Percentiles rank a stretch among this genome's conserved stretches.
phyloP scores from a whole-genome alignment of 2,329 filamentous ascomycete species.

The Cordyceps pruinosa region DNA sequence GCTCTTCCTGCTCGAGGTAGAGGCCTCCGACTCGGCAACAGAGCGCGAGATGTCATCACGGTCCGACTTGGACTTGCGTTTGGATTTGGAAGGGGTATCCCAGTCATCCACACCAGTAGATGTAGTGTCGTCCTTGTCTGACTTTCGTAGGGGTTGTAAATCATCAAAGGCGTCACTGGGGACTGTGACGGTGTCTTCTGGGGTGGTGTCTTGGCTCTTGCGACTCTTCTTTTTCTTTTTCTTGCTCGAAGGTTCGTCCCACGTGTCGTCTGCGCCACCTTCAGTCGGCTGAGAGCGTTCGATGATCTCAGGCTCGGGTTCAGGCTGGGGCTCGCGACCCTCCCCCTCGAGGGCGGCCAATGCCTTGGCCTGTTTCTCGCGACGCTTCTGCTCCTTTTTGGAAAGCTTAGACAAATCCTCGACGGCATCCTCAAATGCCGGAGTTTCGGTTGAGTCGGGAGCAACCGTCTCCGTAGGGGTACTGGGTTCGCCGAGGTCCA shows the following conservation, averaged over 20 bases:
- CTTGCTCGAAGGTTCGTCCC: conserved; percentile 26
- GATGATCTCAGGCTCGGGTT: not conserved
- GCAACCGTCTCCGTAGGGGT: conserved; percentile 10
- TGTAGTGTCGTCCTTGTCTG: conserved; percentile 20
- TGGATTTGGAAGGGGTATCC: conserved; percentile 28
- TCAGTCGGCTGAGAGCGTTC: conserved; percentile 9
- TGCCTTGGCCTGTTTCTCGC: conserved; percentile 31
- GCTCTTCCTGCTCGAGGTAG: conserved; percentile 23
- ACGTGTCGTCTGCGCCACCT: conserved; percentile 17
- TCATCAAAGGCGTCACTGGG: conserved; percentile 26
- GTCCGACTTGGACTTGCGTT: conserved; percentile 22
- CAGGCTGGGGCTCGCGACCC: conserved; percentile 13
- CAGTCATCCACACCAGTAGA: conserved; percentile 24
- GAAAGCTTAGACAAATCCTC: conserved; percentile 22
- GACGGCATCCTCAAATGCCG: conserved; percentile 19
- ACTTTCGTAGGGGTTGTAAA: conserved; percentile 19
- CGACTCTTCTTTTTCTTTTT: conserved; percentile 29
- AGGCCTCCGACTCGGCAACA: conserved; percentile 30
- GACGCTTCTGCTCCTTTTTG: conserved; percentile 34
- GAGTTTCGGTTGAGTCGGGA: conserved; percentile 2
- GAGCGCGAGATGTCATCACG: conserved; percentile 28
- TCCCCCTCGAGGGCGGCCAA: conserved; percentile 20
- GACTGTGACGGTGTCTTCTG: conserved; percentile 23
- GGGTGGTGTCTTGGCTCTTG: conserved; percentile 23
- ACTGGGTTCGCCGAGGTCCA: conserved; percentile 13